Evolutionary conservation across 208 protist species (phyloP).

Genomic region (Tritrichomonas foetus): DNA sequence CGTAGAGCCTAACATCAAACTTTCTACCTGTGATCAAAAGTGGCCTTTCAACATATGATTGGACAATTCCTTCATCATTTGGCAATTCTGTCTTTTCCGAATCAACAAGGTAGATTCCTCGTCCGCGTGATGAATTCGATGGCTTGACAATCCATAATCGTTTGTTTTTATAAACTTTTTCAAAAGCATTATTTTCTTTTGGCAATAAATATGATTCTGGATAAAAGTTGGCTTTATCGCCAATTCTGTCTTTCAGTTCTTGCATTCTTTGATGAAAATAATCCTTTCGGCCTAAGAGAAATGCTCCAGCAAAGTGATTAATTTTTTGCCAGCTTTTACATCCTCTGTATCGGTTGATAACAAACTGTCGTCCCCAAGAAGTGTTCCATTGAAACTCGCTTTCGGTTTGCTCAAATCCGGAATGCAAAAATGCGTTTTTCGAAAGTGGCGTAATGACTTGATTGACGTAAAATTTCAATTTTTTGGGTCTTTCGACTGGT

Average conservation of each 20-base stretch:
- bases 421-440: not conserved
- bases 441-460: conserved; percentile 11
- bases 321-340: conserved; percentile 19
- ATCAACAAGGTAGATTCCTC: not conserved
- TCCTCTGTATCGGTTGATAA: not conserved
- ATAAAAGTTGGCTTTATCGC: not conserved
- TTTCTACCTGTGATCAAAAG: not conserved
- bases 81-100: not conserved
- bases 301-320: conserved; percentile 8
- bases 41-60: not conserved
- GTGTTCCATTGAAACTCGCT: not conserved
- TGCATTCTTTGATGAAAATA: not conserved
- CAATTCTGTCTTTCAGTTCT: not conserved
- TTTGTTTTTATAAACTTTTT: not conserved
- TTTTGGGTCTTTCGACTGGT: not conserved
- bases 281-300: not conserved
- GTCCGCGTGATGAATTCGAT: not conserved
- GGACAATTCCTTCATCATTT: conserved; percentile 39
- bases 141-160: not conserved
- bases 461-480: not conserved
- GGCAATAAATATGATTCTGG: conserved; percentile 36
- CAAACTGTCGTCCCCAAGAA: conserved; percentile 10
- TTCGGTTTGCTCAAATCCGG: not conserved
- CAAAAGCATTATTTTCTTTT: not conserved
- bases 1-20: conserved; percentile 44